phyloP scores from a whole-genome alignment of 2,329 filamentous ascomycete genomes.

The Aureobasidium sp. region DNA sequence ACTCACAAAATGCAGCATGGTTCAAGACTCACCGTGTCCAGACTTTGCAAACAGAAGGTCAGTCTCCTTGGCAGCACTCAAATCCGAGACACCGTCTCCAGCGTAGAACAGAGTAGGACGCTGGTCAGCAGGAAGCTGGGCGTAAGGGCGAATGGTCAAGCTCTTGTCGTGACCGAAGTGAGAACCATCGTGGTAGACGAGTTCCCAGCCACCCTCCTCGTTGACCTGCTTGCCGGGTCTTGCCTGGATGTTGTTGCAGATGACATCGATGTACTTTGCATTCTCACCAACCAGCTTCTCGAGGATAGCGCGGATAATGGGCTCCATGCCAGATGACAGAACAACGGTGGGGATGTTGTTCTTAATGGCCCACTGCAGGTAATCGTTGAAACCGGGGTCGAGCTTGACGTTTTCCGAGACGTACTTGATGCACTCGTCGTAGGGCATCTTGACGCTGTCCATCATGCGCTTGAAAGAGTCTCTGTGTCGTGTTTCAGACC shows the following conservation, averaged over 20 bases:
- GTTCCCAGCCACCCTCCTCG: constrained; percentile 75
- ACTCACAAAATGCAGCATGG: background rate
- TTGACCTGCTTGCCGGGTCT: constrained; percentile 65
- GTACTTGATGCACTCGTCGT: constrained; percentile 68
- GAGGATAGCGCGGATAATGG: constrained; percentile 78
- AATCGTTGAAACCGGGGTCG: constrained; percentile 80
- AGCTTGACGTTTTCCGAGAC: constrained; percentile 77
- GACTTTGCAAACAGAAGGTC: constrained; percentile 91
- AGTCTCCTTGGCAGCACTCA: constrained; percentile 86
- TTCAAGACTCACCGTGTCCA: constrained; percentile 56
- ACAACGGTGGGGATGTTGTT: constrained; percentile 90
- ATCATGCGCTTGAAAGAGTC: constrained; percentile 89
- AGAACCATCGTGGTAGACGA: constrained; percentile 80
- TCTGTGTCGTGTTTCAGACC: constrained; percentile 25
- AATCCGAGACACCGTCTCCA: constrained; percentile 85
- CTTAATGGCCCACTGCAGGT: constrained; percentile 70
- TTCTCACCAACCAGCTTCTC: constrained; percentile 72
- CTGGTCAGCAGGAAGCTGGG: constrained; percentile 55
- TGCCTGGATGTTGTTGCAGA: constrained; percentile 71
- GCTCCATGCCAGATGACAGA: constrained; percentile 84
- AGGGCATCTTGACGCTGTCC: constrained; percentile 72
- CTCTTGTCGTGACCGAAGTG: constrained; percentile 97
- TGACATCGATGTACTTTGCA: constrained; percentile 71
- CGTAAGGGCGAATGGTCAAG: constrained; percentile 80
- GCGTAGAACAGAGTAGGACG: constrained; percentile 87